phyloP scores from a whole-genome alignment of 2,329 filamentous ascomycete species.

The Cladosporium phlei region DNA sequence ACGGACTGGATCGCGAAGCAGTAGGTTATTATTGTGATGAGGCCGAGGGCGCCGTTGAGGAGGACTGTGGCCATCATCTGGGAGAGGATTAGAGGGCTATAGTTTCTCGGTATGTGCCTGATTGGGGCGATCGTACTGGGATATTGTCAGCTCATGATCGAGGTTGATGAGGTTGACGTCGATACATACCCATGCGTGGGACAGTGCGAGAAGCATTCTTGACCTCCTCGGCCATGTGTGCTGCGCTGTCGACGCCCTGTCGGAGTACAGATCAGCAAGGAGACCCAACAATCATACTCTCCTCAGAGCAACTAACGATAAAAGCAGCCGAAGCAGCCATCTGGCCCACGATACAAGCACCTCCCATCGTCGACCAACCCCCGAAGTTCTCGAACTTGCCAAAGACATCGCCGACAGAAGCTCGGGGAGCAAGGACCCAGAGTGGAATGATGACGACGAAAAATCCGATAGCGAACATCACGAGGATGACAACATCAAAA shows the following conservation, averaged over 20 bases:
- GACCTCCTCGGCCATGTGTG: slow-evolving; percentile 27
- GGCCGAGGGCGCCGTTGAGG: slow-evolving; percentile 39
- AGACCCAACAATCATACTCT: too few species aligned
- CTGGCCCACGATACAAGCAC: slow-evolving; percentile 24
- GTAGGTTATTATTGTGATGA: slow-evolving; percentile 38
- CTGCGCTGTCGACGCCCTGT: slow-evolving; percentile 10
- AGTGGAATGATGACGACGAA: slow-evolving; percentile 30
- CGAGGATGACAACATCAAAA: slow-evolving; percentile 27
- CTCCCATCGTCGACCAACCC: slow-evolving; percentile 26
- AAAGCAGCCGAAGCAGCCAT: slow-evolving; percentile 16
- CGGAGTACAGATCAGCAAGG: too few species aligned
- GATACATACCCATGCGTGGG: slow-evolving; percentile 25
- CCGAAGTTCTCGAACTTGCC: slow-evolving; percentile 21
- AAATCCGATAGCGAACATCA: slow-evolving; percentile 29
- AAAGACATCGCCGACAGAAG: slow-evolving; percentile 23
- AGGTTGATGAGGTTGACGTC: too few species aligned
- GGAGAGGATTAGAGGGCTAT: slow-evolving; percentile 18
- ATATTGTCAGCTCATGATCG: neutral
- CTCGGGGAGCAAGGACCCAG: slow-evolving; percentile 26
- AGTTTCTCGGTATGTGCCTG: neutral
- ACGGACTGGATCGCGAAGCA: slow-evolving; percentile 18
- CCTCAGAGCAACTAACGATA: neutral
- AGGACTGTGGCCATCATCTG: slow-evolving; percentile 37
- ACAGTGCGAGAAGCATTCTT: slow-evolving; percentile 28
- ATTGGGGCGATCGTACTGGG: neutral